Evolutionary conservation across 257 asterid species (phyloP).

Genomic region (Osmanthus fragrans): DNA sequence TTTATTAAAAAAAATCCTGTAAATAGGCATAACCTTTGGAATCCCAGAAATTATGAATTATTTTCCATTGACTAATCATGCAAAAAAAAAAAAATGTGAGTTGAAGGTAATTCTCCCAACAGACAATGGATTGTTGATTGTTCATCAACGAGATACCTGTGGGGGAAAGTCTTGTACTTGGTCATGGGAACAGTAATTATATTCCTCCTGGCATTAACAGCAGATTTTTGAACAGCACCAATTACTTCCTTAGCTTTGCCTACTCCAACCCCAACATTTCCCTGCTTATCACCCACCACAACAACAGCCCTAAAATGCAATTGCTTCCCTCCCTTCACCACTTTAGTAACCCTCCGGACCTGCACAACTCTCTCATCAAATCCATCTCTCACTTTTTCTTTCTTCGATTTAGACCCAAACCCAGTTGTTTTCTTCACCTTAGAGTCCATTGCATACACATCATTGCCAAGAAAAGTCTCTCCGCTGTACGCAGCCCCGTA

Average conservation of each 20-base stretch:
- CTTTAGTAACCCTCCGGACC: slow-evolving; percentile 94
- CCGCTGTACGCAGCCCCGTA: slow-evolving; percentile 88
- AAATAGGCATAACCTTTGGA: not conserved
- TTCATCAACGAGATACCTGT: slow-evolving; percentile 47
- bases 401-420: slow-evolving; percentile 60
- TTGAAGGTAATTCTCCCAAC: not conserved
- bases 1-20: not conserved
- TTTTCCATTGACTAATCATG: not conserved
- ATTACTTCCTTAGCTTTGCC: slow-evolving; percentile 90
- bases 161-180: slow-evolving; percentile 87
- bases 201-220: slow-evolving; percentile 85
- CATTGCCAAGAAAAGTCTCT: slow-evolving; percentile 67
- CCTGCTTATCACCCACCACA: slow-evolving; percentile 88
- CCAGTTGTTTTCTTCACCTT: slow-evolving; percentile 65
- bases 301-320: slow-evolving; percentile 82
- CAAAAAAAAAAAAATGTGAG: not conserved
- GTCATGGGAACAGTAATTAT: slow-evolving; percentile 80
- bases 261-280: slow-evolving; percentile 91
- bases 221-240: slow-evolving; percentile 83
- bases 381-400: slow-evolving; percentile 78
- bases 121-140: not conserved
- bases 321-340: slow-evolving; percentile 97
- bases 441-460: slow-evolving; percentile 64
- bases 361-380: slow-evolving; percentile 93
- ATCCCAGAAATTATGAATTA: not conserved